Conservation (phyloP, 2,329 filamentous ascomycete genomes). For the Hymenoscyphus repandus region DNA sequence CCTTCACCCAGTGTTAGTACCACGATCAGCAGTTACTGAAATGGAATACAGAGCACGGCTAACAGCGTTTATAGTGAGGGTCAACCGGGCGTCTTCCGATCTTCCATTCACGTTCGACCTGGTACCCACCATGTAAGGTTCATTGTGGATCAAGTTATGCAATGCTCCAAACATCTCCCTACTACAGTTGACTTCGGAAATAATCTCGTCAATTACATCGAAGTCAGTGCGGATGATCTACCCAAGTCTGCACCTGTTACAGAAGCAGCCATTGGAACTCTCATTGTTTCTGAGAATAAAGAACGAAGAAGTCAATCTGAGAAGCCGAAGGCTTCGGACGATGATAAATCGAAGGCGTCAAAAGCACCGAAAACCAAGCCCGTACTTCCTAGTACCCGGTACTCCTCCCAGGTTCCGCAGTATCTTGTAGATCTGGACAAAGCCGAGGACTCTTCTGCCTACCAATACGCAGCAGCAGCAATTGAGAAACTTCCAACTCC, state of each 20-base stretch:
- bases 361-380: conserved; percentile 47
- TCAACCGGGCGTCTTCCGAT: conserved; percentile 60
- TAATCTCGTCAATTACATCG: conserved; percentile 96
- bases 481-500: conserved; percentile 78
- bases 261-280: conserved; percentile 24
- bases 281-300: conserved; percentile 13
- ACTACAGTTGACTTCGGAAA: conserved; percentile 98
- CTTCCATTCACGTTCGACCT: conserved; percentile 76
- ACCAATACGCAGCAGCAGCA: conserved; percentile 68
- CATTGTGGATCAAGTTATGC: conserved; percentile 90
- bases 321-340: conserved; percentile 28
- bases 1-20: conserved; percentile 70
- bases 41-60: not conserved
- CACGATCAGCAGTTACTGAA: not conserved
- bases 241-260: conserved; percentile 34
- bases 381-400: conserved; percentile 52
- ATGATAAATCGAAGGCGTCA: conserved; percentile 31
- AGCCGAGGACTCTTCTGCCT: conserved; percentile 69
- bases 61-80: conserved; percentile 32
- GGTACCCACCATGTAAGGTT: conserved; percentile 97
- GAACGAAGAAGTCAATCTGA: conserved; percentile 12
- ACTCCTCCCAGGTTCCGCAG: conserved; percentile 70
- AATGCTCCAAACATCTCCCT: conserved; percentile 77
- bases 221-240: conserved; percentile 75
- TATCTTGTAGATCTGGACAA: conserved; percentile 86